Evolutionary conservation across 1,284 basidiomycete genomes (phyloP), one percentile per base, ranked within the genome.

Genomic region (Apiotrichum siamense): DNA sequence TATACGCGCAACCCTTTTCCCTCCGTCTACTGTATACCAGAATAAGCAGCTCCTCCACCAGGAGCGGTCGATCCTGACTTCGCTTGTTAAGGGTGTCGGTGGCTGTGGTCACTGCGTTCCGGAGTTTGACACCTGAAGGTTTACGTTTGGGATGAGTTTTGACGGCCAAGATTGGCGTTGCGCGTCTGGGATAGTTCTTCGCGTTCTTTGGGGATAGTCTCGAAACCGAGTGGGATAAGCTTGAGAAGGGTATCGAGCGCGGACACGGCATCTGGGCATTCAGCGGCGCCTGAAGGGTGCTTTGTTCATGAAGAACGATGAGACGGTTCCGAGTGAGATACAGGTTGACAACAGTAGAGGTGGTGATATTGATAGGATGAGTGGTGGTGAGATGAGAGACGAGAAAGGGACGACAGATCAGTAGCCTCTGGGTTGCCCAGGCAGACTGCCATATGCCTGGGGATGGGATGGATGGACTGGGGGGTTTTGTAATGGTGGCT

Each of bases 91-190:
- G n/a, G 4, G 43, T 39, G 12, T 35, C 38, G 4, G 18, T 18
- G 12, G 41, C 41, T 31, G 41, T 21, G 11, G n/a, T 18, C 7
- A 29, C 41, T 13, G 7, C 17, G 37, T 55, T 55, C 49, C 49
- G 51, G 13, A 55, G 42, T 5, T 37, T n/a, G 25, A 45, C 43
- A 18, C 54, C 54, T 55, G 49, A 9, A 13, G 15, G 32, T 45
- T 10, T n/a, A 6, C 46, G 50, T 13, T 39, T 43, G 5, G 43
- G 38, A 9, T 42, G n/a, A 44, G 2, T 29, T 25, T n/a, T 43
- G n/a, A n/a, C 43, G 4, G 31, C 29, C 0, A 39, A 32, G 26
- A 12, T 11, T 12, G 20, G 10, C 21, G 21, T 18, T 29, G 23
- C 49, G 18, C 4, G 52, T 44, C 1, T 15, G 11, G 2, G 29